These are phyloP conservation scores for Chrysopogon serrulatus DNA, from an alignment of 176 grass and related monocot species.

Conservation along the genomic window DNA sequence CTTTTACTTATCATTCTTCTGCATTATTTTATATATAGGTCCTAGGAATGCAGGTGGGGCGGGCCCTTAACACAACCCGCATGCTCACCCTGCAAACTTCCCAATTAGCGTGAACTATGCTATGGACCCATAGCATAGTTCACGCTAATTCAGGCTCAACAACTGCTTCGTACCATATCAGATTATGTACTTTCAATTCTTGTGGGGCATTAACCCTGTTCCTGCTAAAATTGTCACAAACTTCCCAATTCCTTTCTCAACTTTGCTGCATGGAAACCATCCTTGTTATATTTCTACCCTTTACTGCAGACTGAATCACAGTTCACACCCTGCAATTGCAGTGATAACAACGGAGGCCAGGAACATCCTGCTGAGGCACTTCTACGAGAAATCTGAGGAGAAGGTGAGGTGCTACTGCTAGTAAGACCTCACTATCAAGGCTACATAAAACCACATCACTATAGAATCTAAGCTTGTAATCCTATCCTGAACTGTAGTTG, in stretches of 20 bases:
- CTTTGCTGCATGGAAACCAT: neutral
- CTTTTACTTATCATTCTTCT: neutral
- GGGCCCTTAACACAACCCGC: too few relatives aligned
- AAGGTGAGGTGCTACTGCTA: conserved; percentile 48
- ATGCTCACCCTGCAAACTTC: too few relatives aligned
- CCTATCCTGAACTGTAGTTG: conserved; percentile 33
- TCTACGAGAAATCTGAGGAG: conserved; percentile 76
- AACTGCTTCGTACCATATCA: neutral
- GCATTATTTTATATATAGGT: neutral
- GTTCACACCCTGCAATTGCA: conserved; percentile 1
- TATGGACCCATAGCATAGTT: too few relatives aligned
- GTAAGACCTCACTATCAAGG: neutral
- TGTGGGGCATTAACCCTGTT: neutral
- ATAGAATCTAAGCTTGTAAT: neutral
- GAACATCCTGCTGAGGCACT: conserved; percentile 81
- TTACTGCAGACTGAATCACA: neutral
- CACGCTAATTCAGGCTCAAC: neutral
- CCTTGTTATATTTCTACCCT: neutral
- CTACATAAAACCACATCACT: neutral
- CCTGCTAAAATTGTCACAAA: neutral
- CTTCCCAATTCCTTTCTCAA: neutral
- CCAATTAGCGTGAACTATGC: too few relatives aligned
- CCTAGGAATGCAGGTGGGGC: too few relatives aligned
- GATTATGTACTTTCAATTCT: neutral
- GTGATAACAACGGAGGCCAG: conserved; percentile 78